A percentile compares a stretch with the other conserved stretches of the same genome.
These are phyloP conservation scores for Botrytis paeoniae DNA, from an alignment of 2,329 filamentous ascomycete species.

Conservation along the genomic window DNA sequence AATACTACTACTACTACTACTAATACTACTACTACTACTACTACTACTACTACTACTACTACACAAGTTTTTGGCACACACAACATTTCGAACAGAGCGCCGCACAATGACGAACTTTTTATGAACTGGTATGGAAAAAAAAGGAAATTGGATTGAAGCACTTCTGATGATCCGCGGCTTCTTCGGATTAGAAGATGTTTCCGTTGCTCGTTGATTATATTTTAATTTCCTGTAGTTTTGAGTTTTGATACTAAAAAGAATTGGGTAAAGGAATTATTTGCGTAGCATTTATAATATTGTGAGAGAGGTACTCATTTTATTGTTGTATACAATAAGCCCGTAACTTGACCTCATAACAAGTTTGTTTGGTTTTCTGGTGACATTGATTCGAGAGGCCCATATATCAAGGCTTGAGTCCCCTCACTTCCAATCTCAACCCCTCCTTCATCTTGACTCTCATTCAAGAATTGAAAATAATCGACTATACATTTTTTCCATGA, in stretches of 20 bases:
- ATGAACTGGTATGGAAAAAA: background rate
- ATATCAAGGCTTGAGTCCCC: background rate
- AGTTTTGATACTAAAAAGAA: background rate
- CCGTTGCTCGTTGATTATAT: background rate
- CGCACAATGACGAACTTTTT: conserved; percentile 10
- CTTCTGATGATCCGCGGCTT: background rate
- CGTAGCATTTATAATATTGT: background rate
- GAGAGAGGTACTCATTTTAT: background rate
- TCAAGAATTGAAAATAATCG: background rate
- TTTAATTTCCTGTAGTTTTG: background rate
- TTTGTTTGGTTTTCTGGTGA: background rate
- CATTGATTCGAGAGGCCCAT: background rate
- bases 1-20: too few species aligned
- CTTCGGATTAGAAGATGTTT: background rate
- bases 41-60: too few species aligned
- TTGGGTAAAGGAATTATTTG: background rate
- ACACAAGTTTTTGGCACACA: background rate
- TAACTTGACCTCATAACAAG: background rate
- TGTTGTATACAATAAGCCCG: background rate
- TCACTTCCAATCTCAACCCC: background rate
- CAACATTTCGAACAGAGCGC: background rate
- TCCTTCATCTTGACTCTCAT: background rate
- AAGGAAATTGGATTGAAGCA: background rate
- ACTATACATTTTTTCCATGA: conserved; percentile 5
- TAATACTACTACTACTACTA: too few species aligned